A percentile compares a stretch with the other conserved stretches of the same genome.
Evolutionary conservation across 2,329 filamentous ascomycete genomes (phyloP).

Genomic region (Ophiocordyceps sinensis): DNA sequence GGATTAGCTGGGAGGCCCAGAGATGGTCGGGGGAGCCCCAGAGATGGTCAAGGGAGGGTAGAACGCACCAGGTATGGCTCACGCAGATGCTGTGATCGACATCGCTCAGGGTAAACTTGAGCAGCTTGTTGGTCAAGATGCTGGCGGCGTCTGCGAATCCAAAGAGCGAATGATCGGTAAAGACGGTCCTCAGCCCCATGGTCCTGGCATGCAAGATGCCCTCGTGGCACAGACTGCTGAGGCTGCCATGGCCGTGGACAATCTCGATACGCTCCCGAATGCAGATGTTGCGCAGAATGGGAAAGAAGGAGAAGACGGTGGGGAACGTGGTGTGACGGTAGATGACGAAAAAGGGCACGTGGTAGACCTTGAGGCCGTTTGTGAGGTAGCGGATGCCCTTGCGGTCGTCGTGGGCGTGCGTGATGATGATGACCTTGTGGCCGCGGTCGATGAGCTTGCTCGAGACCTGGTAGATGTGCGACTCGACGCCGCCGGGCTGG

Average conservation of each 20-base stretch:
- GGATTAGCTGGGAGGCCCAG: neutral
- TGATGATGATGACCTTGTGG: slow-evolving; percentile 96
- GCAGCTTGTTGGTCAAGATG: slow-evolving; percentile 89
- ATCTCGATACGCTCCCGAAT: slow-evolving; percentile 93
- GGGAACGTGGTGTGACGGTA: slow-evolving; percentile 90
- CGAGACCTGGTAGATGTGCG: slow-evolving; percentile 95
- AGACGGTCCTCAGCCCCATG: slow-evolving; percentile 91
- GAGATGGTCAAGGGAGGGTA: neutral
- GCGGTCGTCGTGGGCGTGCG: slow-evolving; percentile 82
- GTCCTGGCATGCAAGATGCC: slow-evolving; percentile 88
- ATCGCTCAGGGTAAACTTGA: slow-evolving; percentile 92
- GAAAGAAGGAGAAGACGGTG: slow-evolving; percentile 97
- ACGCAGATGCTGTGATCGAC: slow-evolving; percentile 98
- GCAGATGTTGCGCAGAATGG: slow-evolving; percentile 91
- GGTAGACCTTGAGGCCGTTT: slow-evolving; percentile 96
- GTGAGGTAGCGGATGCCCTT: slow-evolving; percentile 91
- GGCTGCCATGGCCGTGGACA: slow-evolving; percentile 89
- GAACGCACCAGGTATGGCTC: slow-evolving; percentile 81
- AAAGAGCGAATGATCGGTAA: slow-evolving; percentile 94
- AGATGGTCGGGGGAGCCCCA: too few relatives aligned
- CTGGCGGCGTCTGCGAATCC: slow-evolving; percentile 93
- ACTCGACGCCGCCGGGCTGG: slow-evolving; percentile 90
- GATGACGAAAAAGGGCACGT: slow-evolving; percentile 90
- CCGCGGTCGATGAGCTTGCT: slow-evolving; percentile 94
- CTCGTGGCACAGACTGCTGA: slow-evolving; percentile 89